phyloP scores from a whole-genome alignment of 345 rosid genomes.

The Lepidium africanum region DNA sequence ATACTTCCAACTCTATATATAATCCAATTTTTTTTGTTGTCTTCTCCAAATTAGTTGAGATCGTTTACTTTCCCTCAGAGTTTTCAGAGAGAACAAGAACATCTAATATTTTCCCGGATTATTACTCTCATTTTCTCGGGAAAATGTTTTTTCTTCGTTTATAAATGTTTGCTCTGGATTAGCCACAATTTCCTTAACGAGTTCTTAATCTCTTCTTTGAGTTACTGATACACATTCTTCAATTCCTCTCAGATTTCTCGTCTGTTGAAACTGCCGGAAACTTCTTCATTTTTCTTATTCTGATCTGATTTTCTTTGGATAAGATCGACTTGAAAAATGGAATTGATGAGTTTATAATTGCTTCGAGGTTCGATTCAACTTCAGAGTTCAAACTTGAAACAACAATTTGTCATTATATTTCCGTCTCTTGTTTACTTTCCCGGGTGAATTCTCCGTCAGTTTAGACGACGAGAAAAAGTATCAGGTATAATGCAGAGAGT shows the following conservation, averaged over 20 bases:
- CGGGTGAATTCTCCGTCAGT: background rate
- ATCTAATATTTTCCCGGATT: constrained; percentile 1
- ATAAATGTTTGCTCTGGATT: background rate
- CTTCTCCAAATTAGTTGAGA: constrained; percentile 4
- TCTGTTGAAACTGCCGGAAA: background rate
- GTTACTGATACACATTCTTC: background rate
- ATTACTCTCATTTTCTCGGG: constrained; percentile 1
- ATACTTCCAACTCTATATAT: constrained; percentile 3
- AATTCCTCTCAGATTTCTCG: background rate
- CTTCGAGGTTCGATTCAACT: background rate
- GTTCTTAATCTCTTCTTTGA: background rate
- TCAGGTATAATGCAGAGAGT: constrained; percentile 22
- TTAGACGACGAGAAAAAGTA: background rate
- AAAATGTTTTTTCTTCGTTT: background rate
- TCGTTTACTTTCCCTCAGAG: background rate
- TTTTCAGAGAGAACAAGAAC: background rate
- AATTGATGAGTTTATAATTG: background rate
- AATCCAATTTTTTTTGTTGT: constrained; percentile 3
- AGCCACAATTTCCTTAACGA: background rate
- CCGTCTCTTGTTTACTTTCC: background rate
- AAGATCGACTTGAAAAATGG: background rate
- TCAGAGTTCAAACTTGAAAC: background rate
- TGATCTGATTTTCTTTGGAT: background rate
- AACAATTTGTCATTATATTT: background rate
- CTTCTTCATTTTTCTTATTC: background rate